A percentile compares a stretch with the other conserved stretches of the same genome.
Conservation (phyloP, 306 rosid genomes). For the Prinsepia uniflora region DNA sequence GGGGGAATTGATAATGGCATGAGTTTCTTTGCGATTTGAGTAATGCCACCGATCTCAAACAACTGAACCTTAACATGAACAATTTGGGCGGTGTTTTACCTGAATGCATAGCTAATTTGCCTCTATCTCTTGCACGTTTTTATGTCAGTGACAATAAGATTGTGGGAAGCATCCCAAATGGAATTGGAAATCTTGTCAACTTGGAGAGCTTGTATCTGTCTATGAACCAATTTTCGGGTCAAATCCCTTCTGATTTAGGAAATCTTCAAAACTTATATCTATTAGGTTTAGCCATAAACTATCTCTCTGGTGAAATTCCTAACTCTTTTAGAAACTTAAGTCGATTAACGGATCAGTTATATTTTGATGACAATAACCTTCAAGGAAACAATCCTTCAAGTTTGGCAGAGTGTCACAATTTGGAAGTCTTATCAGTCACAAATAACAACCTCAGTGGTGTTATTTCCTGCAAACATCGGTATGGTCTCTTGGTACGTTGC, state of each 20-base stretch:
- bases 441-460: background rate
- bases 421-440: background rate
- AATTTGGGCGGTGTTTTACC: constrained; percentile 2
- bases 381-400: background rate
- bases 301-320: background rate
- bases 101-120: background rate
- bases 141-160: background rate
- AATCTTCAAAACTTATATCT: background rate
- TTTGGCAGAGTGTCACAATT: background rate
- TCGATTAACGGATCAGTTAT: background rate
- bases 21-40: constrained; percentile 2
- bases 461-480: background rate
- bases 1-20: background rate
- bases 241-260: background rate
- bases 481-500: background rate
- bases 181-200: background rate
- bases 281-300: background rate
- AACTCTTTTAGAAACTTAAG: constrained; percentile 1
- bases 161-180: constrained; percentile 7
- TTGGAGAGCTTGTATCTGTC: background rate
- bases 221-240: constrained; percentile 4
- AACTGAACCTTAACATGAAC: background rate
- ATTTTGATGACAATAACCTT: background rate
- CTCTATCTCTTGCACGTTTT: background rate
- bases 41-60: background rate